phyloP scores from a whole-genome alignment of 345 rosid genomes.

The Rhodamnia argentea region DNA sequence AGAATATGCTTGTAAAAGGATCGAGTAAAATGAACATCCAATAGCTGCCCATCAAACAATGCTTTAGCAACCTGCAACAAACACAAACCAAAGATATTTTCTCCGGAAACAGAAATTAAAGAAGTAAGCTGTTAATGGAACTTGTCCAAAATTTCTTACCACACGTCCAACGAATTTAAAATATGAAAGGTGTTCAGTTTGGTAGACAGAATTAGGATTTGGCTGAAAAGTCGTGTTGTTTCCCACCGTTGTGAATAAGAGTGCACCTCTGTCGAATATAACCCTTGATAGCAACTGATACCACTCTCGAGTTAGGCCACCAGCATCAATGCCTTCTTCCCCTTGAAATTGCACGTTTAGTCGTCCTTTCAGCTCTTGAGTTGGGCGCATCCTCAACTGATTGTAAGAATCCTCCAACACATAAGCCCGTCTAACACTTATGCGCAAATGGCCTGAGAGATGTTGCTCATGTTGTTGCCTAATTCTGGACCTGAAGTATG shows the following conservation, averaged over 20 bases:
- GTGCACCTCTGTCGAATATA: slow-evolving; percentile 87
- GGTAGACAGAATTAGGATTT: slow-evolving; percentile 90
- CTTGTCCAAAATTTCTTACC: slow-evolving; percentile 35
- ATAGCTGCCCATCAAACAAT: slow-evolving; percentile 88
- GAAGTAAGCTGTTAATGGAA: background rate
- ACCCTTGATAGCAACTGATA: slow-evolving; percentile 94
- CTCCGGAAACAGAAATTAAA: background rate
- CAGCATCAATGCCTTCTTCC: slow-evolving; percentile 99
- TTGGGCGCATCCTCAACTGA: slow-evolving; percentile 90
- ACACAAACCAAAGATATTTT: slow-evolving; percentile 2
- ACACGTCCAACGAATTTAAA: slow-evolving; percentile 94
- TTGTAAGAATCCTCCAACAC: slow-evolving; percentile 96
- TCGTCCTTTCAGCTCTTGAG: slow-evolving; percentile 84
- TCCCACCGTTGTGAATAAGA: slow-evolving; percentile 93
- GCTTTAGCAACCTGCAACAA: slow-evolving; percentile 84
- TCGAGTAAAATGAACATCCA: slow-evolving; percentile 94
- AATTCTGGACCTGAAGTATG: slow-evolving; percentile 90
- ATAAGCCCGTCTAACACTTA: slow-evolving; percentile 86
- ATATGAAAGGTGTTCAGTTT: slow-evolving; percentile 94
- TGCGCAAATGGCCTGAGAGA: slow-evolving; percentile 81
- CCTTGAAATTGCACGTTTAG: slow-evolving; percentile 94
- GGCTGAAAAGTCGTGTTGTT: slow-evolving; percentile 96
- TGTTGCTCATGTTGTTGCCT: slow-evolving; percentile 87
- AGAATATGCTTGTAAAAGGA: slow-evolving; percentile 96
- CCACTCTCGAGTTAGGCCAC: slow-evolving; percentile 97